Evolutionary conservation across 2,329 filamentous ascomycete species (phyloP).

Genomic region (Zelopaecilomyces penicillatus): DNA sequence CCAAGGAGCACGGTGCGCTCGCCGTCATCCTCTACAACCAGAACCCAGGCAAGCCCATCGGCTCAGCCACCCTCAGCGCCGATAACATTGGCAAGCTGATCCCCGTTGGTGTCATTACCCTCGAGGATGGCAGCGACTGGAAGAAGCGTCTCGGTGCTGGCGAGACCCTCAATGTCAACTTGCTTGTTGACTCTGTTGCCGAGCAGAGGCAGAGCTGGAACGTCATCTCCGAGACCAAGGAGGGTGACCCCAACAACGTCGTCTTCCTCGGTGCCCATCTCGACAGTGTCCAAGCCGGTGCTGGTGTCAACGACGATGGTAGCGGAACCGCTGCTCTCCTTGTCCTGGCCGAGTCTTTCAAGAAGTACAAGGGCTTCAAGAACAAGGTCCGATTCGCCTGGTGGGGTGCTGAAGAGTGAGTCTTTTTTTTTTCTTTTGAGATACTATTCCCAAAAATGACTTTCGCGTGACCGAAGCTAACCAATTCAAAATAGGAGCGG

Average conservation of each 20-base stretch:
- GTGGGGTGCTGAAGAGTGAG: conserved; percentile 32
- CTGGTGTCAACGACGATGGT: conserved; percentile 33
- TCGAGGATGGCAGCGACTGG: conserved; percentile 26
- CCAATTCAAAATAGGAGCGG: conserved; percentile 20
- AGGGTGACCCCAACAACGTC: conserved; percentile 30
- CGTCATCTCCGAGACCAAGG: conserved; percentile 32
- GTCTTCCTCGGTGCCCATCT: conserved; percentile 32
- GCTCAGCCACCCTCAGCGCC: conserved; percentile 41
- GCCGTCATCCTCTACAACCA: conserved; percentile 55
- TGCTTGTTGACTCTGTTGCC: conserved; percentile 24
- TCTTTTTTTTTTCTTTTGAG: conserved; percentile 3
- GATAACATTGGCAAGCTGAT: conserved; percentile 23
- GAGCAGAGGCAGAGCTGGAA: conserved; percentile 28
- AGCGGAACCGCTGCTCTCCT: conserved; percentile 27
- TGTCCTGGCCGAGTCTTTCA: conserved; percentile 25
- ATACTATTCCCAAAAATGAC: too few relatives aligned
- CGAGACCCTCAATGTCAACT: conserved; percentile 21
- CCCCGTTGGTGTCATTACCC: conserved; percentile 24
- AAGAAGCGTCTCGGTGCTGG: conserved; percentile 19
- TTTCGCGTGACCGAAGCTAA: conserved; percentile 13
- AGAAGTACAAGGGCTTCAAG: conserved; percentile 25
- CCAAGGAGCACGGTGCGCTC: conserved; percentile 30
- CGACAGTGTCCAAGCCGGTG: conserved; percentile 28
- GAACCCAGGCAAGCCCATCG: conserved; percentile 30
- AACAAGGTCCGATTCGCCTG: conserved; percentile 33